These are phyloP conservation scores for Phoenix dactylifera DNA, from an alignment of 176 grass and related monocot species.

Conservation along the genomic window DNA sequence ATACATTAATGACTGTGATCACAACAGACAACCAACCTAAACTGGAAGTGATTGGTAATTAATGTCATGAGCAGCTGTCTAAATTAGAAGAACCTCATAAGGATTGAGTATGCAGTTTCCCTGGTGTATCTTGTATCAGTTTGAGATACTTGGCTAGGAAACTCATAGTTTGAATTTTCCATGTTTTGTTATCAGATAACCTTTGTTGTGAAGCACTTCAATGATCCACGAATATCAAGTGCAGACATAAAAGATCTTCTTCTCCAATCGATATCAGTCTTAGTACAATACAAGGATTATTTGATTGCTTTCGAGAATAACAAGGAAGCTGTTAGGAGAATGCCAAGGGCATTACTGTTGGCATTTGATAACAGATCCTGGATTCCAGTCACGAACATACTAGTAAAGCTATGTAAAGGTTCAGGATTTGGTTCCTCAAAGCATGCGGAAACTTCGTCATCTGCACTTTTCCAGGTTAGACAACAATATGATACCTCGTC, in stretches of 20 bases:
- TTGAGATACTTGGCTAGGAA: too few relatives aligned
- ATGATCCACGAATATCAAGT: slow-evolving; percentile 65
- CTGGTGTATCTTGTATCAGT: too few relatives aligned
- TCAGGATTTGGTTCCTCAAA: slow-evolving; percentile 71
- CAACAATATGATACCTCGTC: not conserved
- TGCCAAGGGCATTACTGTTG: slow-evolving; percentile 60
- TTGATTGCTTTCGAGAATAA: slow-evolving; percentile 85
- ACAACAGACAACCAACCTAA: too few relatives aligned
- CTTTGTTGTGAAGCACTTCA: slow-evolving; percentile 73
- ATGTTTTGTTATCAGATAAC: slow-evolving; percentile 48
- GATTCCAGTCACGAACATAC: slow-evolving; percentile 80
- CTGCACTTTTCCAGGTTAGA: slow-evolving; percentile 62
- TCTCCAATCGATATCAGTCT: slow-evolving; percentile 73
- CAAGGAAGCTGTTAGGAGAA: slow-evolving; percentile 51
- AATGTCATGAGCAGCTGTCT: too few relatives aligned
- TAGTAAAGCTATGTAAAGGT: slow-evolving; percentile 65
- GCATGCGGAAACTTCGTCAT: slow-evolving; percentile 58
- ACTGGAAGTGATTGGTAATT: too few relatives aligned
- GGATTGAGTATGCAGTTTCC: too few relatives aligned
- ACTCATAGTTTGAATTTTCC: slow-evolving; percentile 12
- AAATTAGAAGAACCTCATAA: too few relatives aligned
- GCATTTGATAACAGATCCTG: slow-evolving; percentile 87
- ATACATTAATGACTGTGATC: too few relatives aligned
- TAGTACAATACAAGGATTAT: slow-evolving; percentile 77
- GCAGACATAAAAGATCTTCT: slow-evolving; percentile 73